Percentiles rank a stretch among this genome's conserved stretches.
Evolutionary conservation across 2,329 filamentous ascomycete genomes (phyloP).

Genomic region (Coniochaeta sp.): DNA sequence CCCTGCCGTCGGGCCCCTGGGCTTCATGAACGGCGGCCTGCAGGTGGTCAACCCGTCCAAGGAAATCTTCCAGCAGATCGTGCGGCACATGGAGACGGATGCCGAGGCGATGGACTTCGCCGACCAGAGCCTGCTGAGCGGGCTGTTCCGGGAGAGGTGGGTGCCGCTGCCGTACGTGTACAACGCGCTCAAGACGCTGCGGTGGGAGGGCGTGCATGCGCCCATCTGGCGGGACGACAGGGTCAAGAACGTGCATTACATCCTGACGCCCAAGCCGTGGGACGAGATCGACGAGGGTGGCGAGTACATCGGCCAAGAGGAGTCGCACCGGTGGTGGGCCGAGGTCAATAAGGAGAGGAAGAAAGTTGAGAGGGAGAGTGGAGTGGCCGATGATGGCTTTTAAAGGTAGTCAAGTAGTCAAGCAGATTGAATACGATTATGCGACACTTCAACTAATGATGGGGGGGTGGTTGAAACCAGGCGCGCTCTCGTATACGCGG

Average conservation of each 20-base stretch:
- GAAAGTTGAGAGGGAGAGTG: constrained; percentile 27
- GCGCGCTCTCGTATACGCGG: background rate
- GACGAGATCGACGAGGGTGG: constrained; percentile 32
- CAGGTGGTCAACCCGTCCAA: constrained; percentile 47
- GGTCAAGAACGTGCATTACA: constrained; percentile 56
- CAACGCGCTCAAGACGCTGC: constrained; percentile 56
- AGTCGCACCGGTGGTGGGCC: constrained; percentile 50
- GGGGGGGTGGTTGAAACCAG: background rate
- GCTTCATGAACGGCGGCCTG: constrained; percentile 49
- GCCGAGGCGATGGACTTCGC: constrained; percentile 46
- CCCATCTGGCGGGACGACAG: constrained; percentile 49
- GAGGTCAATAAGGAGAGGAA: constrained; percentile 38
- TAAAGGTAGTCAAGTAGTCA: constrained; percentile 5
- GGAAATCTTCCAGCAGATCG: constrained; percentile 40
- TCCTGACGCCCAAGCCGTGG: constrained; percentile 56
- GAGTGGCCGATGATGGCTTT: constrained; percentile 27
- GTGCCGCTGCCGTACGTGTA: constrained; percentile 51
- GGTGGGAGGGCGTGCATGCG: constrained; percentile 42
- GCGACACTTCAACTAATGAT: too few relatives aligned
- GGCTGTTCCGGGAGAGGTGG: constrained; percentile 48
- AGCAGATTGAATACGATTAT: too few relatives aligned
- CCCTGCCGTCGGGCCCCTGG: constrained; percentile 34
- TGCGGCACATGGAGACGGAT: constrained; percentile 39
- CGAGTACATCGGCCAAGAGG: constrained; percentile 36
- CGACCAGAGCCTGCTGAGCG: constrained; percentile 51